Evolutionary conservation across 2,329 filamentous ascomycete species (phyloP), one percentile per base, ranked within the genome.

Genomic region (Ophiosphaerella korrae): DNA sequence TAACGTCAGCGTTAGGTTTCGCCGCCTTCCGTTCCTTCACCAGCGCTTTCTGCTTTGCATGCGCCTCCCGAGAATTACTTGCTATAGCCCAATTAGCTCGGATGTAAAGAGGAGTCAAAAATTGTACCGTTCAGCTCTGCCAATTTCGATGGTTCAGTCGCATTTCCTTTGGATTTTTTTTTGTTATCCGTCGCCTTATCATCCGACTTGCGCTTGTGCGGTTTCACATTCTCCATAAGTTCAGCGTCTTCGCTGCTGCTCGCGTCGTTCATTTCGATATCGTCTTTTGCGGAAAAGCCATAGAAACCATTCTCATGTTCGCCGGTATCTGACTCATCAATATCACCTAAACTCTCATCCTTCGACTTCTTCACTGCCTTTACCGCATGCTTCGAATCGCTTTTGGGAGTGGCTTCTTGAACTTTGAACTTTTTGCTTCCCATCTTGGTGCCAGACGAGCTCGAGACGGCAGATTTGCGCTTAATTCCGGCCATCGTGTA

Each of bases 1-100:
- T 87, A 68, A 89, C 85, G 72, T 97, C 92, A 69, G 93, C 92
- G 62, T 97, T 87, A 21, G 94, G 94, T 77, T 97, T 97, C 37
- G 89, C 88, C 33, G 90, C 88, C 80, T 92, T 97, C 63, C 95
- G 90, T 72, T 97, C 93, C 68, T 87, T 88, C 21, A 86, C 88
- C 43, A 97, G 80, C 57, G 88, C 88, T 75, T 93, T 96, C 77
- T 99, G 94, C 75, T 96, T 96, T 42, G 87, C 86, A 74, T 97
- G 94, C 18, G 92, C 87, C 80, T 99, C 94, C 70, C 87, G 88
- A 9, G 84, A 87, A 7, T 89, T 90, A 52, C 82, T 89, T 73
- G 84, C 86, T 85, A 52, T 6, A 9, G 12, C 9, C n/a, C 7
- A 4, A 42, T 70, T 58, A 71, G 63, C 18, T 8, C 3, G 6